phyloP scores from a whole-genome alignment of 2,329 filamentous ascomycete genomes.

The Pseudogymnoascus sp. region DNA sequence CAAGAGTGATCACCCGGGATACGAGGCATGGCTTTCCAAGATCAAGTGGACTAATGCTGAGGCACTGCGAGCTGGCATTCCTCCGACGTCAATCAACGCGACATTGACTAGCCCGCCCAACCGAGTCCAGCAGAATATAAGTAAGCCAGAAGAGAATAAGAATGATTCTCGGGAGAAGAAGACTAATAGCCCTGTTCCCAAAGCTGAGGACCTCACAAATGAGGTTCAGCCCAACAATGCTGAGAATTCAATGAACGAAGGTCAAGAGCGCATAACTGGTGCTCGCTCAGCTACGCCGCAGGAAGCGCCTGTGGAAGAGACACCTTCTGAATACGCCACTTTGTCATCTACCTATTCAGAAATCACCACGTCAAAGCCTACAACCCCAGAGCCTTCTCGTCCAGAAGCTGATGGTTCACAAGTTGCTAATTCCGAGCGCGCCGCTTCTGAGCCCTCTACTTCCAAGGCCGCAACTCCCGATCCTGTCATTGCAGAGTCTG shows the following conservation, averaged over 20 bases:
- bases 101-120: neutral
- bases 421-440: neutral
- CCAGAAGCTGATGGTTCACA: neutral
- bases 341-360: neutral
- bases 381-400: neutral
- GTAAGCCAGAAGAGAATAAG: neutral
- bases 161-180: neutral
- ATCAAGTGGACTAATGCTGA: neutral
- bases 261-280: neutral
- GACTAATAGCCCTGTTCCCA: neutral
- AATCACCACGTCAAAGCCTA: neutral
- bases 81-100: neutral
- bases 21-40: neutral
- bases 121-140: neutral
- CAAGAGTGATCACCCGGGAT: neutral
- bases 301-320: neutral
- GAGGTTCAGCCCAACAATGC: neutral
- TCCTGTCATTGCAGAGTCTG: neutral
- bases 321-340: neutral
- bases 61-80: neutral
- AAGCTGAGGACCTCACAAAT: neutral
- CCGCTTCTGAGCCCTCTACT: neutral
- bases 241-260: neutral
- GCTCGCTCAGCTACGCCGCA: neutral
- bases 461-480: too few species aligned